Base-by-base conservation (phyloP, 306 rosid genomes). In the Citrullus amarus region DNA sequence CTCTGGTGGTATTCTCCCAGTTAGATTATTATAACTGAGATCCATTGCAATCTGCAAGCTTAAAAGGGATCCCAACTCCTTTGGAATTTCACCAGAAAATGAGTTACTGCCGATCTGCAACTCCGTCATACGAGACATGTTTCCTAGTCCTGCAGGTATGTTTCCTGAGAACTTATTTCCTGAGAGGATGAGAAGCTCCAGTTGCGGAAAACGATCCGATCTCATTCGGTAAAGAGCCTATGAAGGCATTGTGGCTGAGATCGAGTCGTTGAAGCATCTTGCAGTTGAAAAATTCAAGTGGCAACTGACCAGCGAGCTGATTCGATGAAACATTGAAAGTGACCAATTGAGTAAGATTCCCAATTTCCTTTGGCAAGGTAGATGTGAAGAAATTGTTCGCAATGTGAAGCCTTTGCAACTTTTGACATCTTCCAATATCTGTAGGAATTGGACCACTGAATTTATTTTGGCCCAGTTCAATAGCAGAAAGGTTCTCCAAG, bases 31-130 rank as follows among this genome's bases (percentile, higher is more conserved):
- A 82, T 80, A 83, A 81, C 99, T 91, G 72, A 96, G 93, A 91
- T 96, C 88, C 98, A 96, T 78, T 34, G 89, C 96, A 70, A 96
- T 96, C 87, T 90, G 98, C 85, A 96, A 89, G 86, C 93, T 87
- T 77, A 90, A 85, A 79, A 92, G 93, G 41, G 81, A 86, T 60
- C 99, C 99, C 80, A 96, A 74, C 77, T 86, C 91, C 22, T 85
- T 79, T 36, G 99, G 99, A 82, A 96, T 88, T 86, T 88, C 91
- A 20, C 96, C 93, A 12, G 81, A 88, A 84, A 96, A 89, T 53
- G 62, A 58, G 88, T 96, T 96, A 50, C 89, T 90, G 51, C 88
- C 93, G 90, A 96, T 91, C 85, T 88, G 89, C 88, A 96, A 85
- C 86, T 88, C 93, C 44, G 92, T 91, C 91, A 96, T 79, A 83